Evolutionary conservation across 345 rosid species (phyloP).

Genomic region (Gossypium rotundifolium): DNA sequence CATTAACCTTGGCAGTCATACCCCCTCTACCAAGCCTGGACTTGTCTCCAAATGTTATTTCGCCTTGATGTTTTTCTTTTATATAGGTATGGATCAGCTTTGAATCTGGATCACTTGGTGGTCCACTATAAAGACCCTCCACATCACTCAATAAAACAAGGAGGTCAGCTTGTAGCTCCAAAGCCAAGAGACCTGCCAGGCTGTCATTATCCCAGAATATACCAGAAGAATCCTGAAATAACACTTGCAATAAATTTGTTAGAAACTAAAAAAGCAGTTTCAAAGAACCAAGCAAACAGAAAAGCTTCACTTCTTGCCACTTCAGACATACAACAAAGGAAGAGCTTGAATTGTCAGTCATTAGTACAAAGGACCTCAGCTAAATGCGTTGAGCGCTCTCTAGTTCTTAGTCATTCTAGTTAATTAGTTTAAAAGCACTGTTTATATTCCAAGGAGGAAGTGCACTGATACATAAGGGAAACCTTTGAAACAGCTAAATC

Average conservation of each 20-base stretch:
- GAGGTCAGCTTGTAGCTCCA: conserved; percentile 70
- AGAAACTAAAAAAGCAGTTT: background rate
- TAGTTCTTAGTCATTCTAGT: background rate
- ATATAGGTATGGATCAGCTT: conserved; percentile 58
- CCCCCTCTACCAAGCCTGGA: conserved; percentile 83
- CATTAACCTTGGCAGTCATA: conserved; percentile 73
- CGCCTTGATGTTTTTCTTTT: conserved; percentile 50
- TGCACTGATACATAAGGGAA: background rate
- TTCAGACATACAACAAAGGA: conserved; percentile 2
- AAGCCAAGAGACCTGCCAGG: conserved; percentile 60
- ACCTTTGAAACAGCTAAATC: background rate
- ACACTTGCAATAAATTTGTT: background rate
- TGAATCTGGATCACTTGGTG: conserved; percentile 63
- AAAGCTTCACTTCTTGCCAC: conserved; percentile 1
- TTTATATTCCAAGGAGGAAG: background rate
- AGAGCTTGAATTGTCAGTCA: conserved; percentile 1
- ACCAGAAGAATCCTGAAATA: conserved; percentile 69
- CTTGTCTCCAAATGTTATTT: conserved; percentile 70
- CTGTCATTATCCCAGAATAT: conserved; percentile 86
- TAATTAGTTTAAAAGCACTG: conserved; percentile 1
- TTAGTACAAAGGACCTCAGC: background rate
- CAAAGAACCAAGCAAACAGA: background rate
- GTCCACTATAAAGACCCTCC: conserved; percentile 69
- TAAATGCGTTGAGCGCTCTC: background rate
- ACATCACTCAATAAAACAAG: conserved; percentile 69